Base-by-base conservation (phyloP, 306 rosid genomes). In the Calophaca sinica region DNA sequence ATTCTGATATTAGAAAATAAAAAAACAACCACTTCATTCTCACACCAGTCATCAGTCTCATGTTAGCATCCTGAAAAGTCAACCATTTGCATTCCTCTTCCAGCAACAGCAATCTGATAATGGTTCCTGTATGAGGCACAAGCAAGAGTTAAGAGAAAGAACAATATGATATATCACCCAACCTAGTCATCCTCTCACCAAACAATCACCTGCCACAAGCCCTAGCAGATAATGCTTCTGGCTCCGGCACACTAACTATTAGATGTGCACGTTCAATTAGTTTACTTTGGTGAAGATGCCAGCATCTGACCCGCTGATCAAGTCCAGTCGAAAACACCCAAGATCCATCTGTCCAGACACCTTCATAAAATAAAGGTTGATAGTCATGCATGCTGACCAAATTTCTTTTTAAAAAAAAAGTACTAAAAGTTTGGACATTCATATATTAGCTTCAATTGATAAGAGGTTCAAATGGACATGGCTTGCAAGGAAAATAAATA, bases 261-360 rank as follows among this genome's bases (percentile, higher is more conserved):
- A 87, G 70, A 81, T 80, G 73, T 51, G 89, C 84, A 78, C 78
- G 84, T 90, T 94, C 96, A 1, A 77, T 73, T 29, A 94, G 77
- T 77, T 85, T 90, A 62, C 74, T 76, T 48, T 72, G 86, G 68
- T 60, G 79, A 62, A 92, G 57, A 68, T 51, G 67, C 99, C 99
- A 94, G 84, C 99, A 92, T 72, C 99, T 84, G 74, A 94, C 80
- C 45, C 99, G 90, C 84, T 94, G 99, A 90, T 94, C 98, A 64
- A 94, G 93, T 80, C 99, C 99, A 35, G 99, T 83, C 1, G 99
- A 94, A 72, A 94, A 94, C 64, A 89, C 93, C 99, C 99, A 94
- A 63, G 88, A 80, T 44, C 99, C 93, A 5, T 92, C 96, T n/a
- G 97, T 91, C 98, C 97, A 91, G 62, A 90, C 94, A 86, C 97